Evolutionary conservation across 345 rosid species (phyloP).

Genomic region (Odontarrhena argentea): DNA sequence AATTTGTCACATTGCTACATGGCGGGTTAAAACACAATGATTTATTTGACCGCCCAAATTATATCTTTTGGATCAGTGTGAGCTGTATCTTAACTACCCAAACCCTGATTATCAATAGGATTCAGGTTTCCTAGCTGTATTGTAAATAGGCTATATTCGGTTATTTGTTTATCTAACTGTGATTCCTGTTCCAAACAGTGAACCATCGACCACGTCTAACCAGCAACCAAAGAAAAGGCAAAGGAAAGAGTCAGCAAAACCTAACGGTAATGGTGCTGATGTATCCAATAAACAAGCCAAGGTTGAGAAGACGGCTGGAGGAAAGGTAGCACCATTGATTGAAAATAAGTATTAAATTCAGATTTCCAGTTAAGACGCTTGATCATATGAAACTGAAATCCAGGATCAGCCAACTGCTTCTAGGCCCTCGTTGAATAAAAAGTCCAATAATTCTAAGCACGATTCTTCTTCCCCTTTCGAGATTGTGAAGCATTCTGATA

Average conservation of each 20-base stretch:
- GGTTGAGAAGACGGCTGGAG: constrained; percentile 48
- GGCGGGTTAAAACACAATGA: neutral
- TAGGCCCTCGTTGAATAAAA: constrained; percentile 54
- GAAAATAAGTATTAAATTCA: constrained; percentile 44
- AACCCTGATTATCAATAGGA: constrained; percentile 1
- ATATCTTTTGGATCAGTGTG: neutral
- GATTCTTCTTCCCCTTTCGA: constrained; percentile 48
- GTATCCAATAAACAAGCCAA: constrained; percentile 58
- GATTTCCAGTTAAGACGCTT: constrained; percentile 38
- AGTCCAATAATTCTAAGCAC: constrained; percentile 53
- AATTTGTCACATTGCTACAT: constrained; percentile 12
- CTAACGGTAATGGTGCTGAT: constrained; percentile 54
- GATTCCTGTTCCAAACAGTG: constrained; percentile 49
- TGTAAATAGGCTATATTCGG: constrained; percentile 1
- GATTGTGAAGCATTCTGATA: constrained; percentile 57
- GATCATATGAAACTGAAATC: constrained; percentile 44
- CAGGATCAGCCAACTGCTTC: constrained; percentile 50
- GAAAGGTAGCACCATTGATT: constrained; percentile 43
- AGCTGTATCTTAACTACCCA: neutral
- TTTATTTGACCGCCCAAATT: neutral
- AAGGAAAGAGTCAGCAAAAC: constrained; percentile 66
- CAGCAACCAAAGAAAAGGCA: constrained; percentile 81
- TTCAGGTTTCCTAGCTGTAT: neutral
- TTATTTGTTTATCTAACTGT: constrained; percentile 1
- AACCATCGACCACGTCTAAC: constrained; percentile 54